Evolutionary conservation across 495 filamentous ascomycete species (phyloP), one percentile per base, ranked within the genome.

Genomic region (Parathielavia appendiculata): DNA sequence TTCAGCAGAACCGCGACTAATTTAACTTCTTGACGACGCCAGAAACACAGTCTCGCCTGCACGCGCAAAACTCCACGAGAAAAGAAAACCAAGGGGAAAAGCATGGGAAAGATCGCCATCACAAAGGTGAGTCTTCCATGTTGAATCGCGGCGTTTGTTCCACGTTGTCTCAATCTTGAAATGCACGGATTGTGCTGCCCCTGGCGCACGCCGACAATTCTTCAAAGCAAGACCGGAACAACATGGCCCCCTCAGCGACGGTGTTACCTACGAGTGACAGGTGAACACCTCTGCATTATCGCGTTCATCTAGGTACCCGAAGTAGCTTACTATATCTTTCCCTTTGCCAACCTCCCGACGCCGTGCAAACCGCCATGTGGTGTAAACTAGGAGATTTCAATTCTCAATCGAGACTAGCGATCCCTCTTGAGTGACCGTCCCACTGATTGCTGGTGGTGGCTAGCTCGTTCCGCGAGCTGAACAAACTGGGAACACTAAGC

Each of bases 1-100:
- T 39, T 38, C 44, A 19, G 43, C 43, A n/a, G 40, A 47, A 44
- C 54, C 54, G 30, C 54, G 17, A 19, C 17, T n/a, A n/a, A n/a
- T n/a, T n/a, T n/a, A n/a, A n/a, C n/a, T n/a, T 32, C 22, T 20
- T 48, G 34, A 48, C 54, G 32, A 56, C 44, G 40, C 26, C 7
- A 13, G 38, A 44, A 22, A 51, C 12, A 47, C 13, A 34, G 38
- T 55, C 17, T 14, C 9, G 26, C 30, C 10, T 22, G 52, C 52
- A 55, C 49, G 11, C 22, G 11, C 26, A 41, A 40, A 6, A 32
- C 36, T 20, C 5, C 4, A 26, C 3, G 9, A 53, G 32, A 14
- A 44, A 44, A 45, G 34, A 20, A 20, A 39, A 11, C 22, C 22
- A 51, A 32, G 12, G 32, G 16, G 13, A n/a, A 39, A 39, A 13